These are phyloP conservation scores for Paraphaeosphaeria sporulosa DNA, from an alignment of 2,329 filamentous ascomycete genomes.

Conservation along the genomic window DNA sequence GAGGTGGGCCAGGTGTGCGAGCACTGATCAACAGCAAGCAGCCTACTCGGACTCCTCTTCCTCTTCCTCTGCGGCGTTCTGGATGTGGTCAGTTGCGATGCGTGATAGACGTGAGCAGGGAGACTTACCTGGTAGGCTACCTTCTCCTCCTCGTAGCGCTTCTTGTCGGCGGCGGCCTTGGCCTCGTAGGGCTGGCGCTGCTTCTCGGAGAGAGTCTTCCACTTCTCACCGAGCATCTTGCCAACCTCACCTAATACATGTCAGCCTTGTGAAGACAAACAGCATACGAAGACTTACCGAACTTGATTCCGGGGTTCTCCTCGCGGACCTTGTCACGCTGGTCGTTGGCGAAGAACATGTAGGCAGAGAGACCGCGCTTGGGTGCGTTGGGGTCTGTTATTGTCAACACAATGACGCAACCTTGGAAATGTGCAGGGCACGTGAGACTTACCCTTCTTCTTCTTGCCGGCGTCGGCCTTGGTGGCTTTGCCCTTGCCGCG, in stretches of 20 bases:
- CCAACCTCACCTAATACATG: conserved; percentile 82
- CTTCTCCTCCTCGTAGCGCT: conserved; percentile 99
- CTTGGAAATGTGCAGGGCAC: conserved; percentile 14
- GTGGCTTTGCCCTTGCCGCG: conserved; percentile 68
- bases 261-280: conserved; percentile 24
- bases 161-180: conserved; percentile 97
- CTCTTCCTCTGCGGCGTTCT: conserved; percentile 46
- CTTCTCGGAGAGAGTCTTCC: conserved; percentile 95
- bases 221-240: conserved; percentile 97
- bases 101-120: neutral
- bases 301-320: conserved; percentile 97
- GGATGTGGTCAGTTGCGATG: conserved; percentile 22
- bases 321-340: conserved; percentile 97
- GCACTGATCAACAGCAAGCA: neutral
- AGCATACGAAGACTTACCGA: conserved; percentile 67
- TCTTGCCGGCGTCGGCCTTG: conserved; percentile 65
- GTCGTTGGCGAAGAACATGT: conserved; percentile 99
- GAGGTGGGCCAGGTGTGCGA: conserved; percentile 14
- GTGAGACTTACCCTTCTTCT: conserved; percentile 71
- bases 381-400: conserved; percentile 88
- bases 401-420: conserved; percentile 9
- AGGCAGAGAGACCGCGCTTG: conserved; percentile 98
- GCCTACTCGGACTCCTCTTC: conserved; percentile 52
- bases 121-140: conserved; percentile 66
- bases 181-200: conserved; percentile 93